These are phyloP conservation scores for Esteya vermicola DNA, from an alignment of 2,329 filamentous ascomycete genomes.

Conservation along the genomic window DNA sequence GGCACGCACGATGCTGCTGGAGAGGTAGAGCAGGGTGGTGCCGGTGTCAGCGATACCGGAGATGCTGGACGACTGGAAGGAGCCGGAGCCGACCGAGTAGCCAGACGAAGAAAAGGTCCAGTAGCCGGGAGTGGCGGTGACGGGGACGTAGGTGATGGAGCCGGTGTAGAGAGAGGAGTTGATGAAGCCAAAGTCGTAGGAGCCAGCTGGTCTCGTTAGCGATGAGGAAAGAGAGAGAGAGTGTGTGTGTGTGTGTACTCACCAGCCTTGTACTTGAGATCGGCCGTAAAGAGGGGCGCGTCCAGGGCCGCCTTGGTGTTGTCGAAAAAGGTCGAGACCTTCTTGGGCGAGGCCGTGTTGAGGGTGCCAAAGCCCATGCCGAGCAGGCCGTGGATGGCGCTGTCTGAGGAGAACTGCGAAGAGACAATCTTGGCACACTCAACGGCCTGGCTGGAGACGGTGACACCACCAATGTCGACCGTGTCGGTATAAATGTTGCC, in stretches of 20 bases:
- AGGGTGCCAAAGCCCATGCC: conserved; percentile 28
- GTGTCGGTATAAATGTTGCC: conserved; percentile 27
- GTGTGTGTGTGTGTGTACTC: no score
- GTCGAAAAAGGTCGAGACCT: conserved; percentile 26
- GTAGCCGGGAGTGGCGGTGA: conserved; percentile 35
- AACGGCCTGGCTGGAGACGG: conserved; percentile 25
- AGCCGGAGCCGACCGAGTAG: conserved; percentile 27
- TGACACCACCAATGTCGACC: conserved; percentile 26
- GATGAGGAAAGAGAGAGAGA: no score
- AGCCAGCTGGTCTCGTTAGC: conserved; percentile 4
- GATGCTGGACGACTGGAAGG: conserved; percentile 24
- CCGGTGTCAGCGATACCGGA: conserved; percentile 25
- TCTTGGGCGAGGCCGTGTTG: conserved; percentile 26
- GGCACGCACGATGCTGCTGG: conserved; percentile 19
- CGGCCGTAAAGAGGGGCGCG: conserved; percentile 18
- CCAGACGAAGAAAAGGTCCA: conserved; percentile 41
- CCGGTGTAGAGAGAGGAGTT: conserved; percentile 39
- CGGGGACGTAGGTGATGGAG: conserved; percentile 32
- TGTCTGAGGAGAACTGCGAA: conserved; percentile 21
- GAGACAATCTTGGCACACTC: conserved; percentile 27
- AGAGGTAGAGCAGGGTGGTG: conserved; percentile 25
- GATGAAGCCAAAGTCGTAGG: conserved; percentile 43
- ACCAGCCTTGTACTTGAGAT: conserved; percentile 21
- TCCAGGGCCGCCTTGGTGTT: conserved; percentile 16
- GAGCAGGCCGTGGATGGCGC: conserved; percentile 26